phyloP scores from a whole-genome alignment of 805 yeast genomes.

The Ogataea populi-albae region DNA sequence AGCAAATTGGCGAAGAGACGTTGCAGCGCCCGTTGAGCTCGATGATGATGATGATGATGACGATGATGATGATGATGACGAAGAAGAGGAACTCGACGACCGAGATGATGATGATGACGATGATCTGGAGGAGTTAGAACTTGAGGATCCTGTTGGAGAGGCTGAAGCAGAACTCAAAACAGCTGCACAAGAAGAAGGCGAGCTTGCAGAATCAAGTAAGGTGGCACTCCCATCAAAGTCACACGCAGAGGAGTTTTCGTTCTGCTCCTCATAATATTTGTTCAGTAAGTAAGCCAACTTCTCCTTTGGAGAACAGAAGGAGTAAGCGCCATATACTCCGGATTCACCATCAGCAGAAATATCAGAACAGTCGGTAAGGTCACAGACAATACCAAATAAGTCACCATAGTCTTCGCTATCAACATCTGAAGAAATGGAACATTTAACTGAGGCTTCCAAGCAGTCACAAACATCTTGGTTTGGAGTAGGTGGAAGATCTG shows the following conservation, averaged over 20 bases:
- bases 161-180: slow-evolving; percentile 44
- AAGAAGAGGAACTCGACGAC: slow-evolving; percentile 17
- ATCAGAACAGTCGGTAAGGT: slow-evolving; percentile 55
- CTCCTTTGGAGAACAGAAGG: slow-evolving; percentile 69
- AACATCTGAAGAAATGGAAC: slow-evolving; percentile 57
- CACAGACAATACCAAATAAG: slow-evolving; percentile 58
- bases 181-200: slow-evolving; percentile 45
- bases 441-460: slow-evolving; percentile 47
- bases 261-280: slow-evolving; percentile 54
- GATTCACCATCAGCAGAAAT: slow-evolving; percentile 57
- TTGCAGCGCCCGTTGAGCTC: slow-evolving; percentile 30
- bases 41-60: slow-evolving; percentile 26
- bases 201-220: slow-evolving; percentile 40
- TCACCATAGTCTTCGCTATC: slow-evolving; percentile 54
- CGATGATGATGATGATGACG: slow-evolving; percentile 24
- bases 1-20: slow-evolving; percentile 12
- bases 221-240: slow-evolving; percentile 70
- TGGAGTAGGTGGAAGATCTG: slow-evolving; percentile 77
- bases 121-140: slow-evolving; percentile 18
- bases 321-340: slow-evolving; percentile 71
- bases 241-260: slow-evolving; percentile 52
- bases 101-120: slow-evolving; percentile 22
- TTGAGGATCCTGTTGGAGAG: slow-evolving; percentile 36
- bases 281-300: slow-evolving; percentile 67
- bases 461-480: slow-evolving; percentile 65